A percentile compares a stretch with the other conserved stretches of the same genome.
Conservation (phyloP, 768 basidiomycete species). For the Macrolepiota albuminosa region DNA sequence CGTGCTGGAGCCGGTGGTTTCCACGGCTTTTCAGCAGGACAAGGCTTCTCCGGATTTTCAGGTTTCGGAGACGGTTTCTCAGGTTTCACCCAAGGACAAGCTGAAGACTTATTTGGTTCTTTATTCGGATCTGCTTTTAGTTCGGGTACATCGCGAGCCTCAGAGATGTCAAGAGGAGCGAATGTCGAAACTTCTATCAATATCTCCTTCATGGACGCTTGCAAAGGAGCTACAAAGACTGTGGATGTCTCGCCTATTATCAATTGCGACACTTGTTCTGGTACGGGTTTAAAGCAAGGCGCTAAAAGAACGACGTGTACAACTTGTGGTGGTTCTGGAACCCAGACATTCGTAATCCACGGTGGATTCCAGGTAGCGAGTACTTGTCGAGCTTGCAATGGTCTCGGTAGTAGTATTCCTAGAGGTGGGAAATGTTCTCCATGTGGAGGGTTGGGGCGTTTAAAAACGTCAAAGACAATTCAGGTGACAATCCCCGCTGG, state of each 20-base stretch:
- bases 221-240: conserved; percentile 77
- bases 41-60: conserved; percentile 66
- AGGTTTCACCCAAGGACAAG: conserved; percentile 47
- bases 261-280: conserved; percentile 80
- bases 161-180: conserved; percentile 54
- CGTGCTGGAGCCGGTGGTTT: conserved; percentile 42
- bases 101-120: conserved; percentile 75
- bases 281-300: conserved; percentile 82
- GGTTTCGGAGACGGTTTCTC: conserved; percentile 73
- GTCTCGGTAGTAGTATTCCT: conserved; percentile 77
- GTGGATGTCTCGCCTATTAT: conserved; percentile 77
- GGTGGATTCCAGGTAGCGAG: conserved; percentile 97
- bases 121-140: conserved; percentile 73
- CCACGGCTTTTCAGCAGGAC: conserved; percentile 17
- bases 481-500: conserved; percentile 85
- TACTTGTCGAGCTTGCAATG: conserved; percentile 80
- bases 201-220: conserved; percentile 91
- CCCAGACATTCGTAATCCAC: conserved; percentile 84
- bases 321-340: conserved; percentile 82
- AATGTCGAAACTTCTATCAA: conserved; percentile 77
- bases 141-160: conserved; percentile 36
- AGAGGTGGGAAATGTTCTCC: conserved; percentile 69
- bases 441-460: conserved; percentile 86
- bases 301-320: conserved; percentile 76
- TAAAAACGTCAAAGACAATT: conserved; percentile 72